Conservation (phyloP, 169 alveolate genomes). For the Cryptosporidium felis region DNA sequence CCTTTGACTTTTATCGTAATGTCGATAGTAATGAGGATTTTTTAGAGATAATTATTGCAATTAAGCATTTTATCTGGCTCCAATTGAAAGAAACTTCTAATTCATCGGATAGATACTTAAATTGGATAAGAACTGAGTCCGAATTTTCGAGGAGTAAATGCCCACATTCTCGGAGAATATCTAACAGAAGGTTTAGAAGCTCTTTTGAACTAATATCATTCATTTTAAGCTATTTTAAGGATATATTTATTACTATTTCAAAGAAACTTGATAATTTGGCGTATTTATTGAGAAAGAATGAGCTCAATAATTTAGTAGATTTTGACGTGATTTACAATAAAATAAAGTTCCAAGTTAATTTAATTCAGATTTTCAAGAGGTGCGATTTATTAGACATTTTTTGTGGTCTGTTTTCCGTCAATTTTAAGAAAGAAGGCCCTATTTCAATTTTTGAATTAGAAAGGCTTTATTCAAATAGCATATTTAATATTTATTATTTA, state of each 20-base stretch:
- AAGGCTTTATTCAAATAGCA: no score
- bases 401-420: neutral
- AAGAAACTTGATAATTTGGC: neutral
- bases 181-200: neutral
- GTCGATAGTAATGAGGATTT: neutral
- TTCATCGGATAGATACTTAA: neutral
- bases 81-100: neutral
- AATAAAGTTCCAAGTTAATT: neutral
- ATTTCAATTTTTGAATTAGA: no score
- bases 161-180: neutral
- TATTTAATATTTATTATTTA: no score
- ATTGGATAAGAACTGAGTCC: constrained; percentile 35
- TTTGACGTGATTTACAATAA: neutral
- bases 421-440: no score
- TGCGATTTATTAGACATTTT: neutral
- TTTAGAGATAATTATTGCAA: neutral
- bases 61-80: neutral
- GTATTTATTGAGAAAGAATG: neutral
- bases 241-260: neutral
- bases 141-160: no score
- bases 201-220: neutral
- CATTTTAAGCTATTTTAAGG: neutral
- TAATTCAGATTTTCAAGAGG: neutral
- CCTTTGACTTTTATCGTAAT: constrained; percentile 23
- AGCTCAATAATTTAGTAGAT: neutral